Base-by-base conservation (phyloP, 2,329 filamentous ascomycete species). In the Trichothecium sympodiale region DNA sequence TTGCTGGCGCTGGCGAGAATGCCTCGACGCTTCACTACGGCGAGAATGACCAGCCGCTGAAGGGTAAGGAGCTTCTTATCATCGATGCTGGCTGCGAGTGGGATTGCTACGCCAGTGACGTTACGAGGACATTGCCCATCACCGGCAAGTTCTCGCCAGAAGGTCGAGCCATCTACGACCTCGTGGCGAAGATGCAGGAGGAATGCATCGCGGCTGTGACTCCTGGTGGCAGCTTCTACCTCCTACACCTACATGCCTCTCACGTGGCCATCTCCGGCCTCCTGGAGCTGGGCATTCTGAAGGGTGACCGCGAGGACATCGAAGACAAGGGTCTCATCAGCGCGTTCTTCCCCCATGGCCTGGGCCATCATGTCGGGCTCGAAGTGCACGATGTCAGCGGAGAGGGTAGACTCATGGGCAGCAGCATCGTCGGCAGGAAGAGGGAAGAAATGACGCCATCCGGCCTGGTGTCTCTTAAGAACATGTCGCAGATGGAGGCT, bases 51-150 rank as follows among this genome's bases (percentile, higher is more conserved):
- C 71, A 82, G 47, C 60, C 77, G 2, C 71, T 96, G 14, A 61
- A 62, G 3, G 76, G 79, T 17, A 72, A 79, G 38, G 76, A 88
- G 50, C 69, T 88, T 20, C 63, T 96, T 23, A 78, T 93, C 15
- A 65, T 98, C 4, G 89, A 98, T 53, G 88, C 89, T 2, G 88
- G 86, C 3, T 82, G 79, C 45, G 89, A 96, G 57, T 94, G 78
- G 59, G 62, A 77, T 33, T 80, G 82, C 46, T 96, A 98, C 55
- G 86, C 86, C 20, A 83, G 82, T 38, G 89, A 96, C 56, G 77
- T 96, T 18, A 96, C 91, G 0, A 76, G 89, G 27, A 91, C 88
- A 0, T 77, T 95, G 45, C 89, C 89, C 4, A 61, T 95, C 16
- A 72, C 69, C 12, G 83, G 83, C 5, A 38, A 42, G 1, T 94